Evolutionary conservation across 352 stramenopile genomes (phyloP).

Genomic region (Globisporangium paddicum): DNA sequence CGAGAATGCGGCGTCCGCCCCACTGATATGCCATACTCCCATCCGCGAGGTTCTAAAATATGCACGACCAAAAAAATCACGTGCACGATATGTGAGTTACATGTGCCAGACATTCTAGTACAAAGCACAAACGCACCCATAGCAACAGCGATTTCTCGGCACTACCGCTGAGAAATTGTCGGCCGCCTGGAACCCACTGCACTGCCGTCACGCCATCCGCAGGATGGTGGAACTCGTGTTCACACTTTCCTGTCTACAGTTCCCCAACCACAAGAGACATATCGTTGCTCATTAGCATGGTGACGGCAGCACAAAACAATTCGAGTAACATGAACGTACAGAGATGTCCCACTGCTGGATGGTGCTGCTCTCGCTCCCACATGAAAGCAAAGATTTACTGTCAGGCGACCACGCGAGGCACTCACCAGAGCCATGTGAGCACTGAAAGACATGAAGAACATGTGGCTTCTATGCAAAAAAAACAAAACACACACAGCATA

Average conservation of each 20-base stretch:
- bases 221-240: slow-evolving; percentile 54
- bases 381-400: slow-evolving; percentile 47
- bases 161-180: slow-evolving; percentile 67
- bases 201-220: slow-evolving; percentile 40
- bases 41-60: slow-evolving; percentile 41
- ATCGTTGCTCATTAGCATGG: background rate
- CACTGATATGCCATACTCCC: slow-evolving; percentile 58
- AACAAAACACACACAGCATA: background rate
- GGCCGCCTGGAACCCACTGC: slow-evolving; percentile 50
- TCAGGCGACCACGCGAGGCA: slow-evolving; percentile 69
- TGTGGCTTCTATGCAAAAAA: slow-evolving; percentile 17
- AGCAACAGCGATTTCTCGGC: slow-evolving; percentile 69
- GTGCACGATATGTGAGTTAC: background rate
- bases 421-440: slow-evolving; percentile 38
- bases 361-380: slow-evolving; percentile 40
- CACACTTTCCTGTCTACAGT: slow-evolving; percentile 46
- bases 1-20: slow-evolving; percentile 54
- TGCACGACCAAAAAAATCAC: background rate
- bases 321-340: slow-evolving; percentile 17
- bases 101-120: background rate
- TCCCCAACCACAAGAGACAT: background rate
- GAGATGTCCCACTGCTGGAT: slow-evolving; percentile 67
- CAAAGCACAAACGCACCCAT: slow-evolving; percentile 41
- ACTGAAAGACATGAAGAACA: slow-evolving; percentile 36
- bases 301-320: background rate